Conservation (phyloP, 495 filamentous ascomycete species). For the Ramalina peruviana region DNA sequence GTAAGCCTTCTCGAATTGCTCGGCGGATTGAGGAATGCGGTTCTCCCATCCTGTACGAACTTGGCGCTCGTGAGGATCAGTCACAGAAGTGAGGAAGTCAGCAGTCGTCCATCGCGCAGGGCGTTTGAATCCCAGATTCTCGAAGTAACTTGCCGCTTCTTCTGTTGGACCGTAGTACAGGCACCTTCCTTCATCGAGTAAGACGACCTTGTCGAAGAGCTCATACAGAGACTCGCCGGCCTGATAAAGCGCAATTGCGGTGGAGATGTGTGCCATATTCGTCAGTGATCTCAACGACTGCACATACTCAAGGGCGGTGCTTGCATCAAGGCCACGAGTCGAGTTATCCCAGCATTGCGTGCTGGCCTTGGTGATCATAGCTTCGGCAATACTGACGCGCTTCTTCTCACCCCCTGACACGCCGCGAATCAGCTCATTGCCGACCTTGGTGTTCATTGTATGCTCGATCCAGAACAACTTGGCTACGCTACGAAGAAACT, state of each 20-base stretch:
- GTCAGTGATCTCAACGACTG: conserved; percentile 47
- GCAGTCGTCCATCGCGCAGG: conserved; percentile 50
- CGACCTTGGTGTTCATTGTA: conserved; percentile 51
- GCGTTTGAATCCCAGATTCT: conserved; percentile 46
- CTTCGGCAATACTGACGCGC: conserved; percentile 54
- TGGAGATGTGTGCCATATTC: conserved; percentile 46
- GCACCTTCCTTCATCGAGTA: conserved; percentile 53
- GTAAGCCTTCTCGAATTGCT: conserved; percentile 44
- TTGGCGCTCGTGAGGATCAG: conserved; percentile 46
- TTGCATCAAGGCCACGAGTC: conserved; percentile 53
- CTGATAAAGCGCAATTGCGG: conserved; percentile 55
- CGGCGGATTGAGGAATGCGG: conserved; percentile 43
- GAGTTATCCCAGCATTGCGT: conserved; percentile 59
- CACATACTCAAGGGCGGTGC: conserved; percentile 53
- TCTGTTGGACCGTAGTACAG: conserved; percentile 48
- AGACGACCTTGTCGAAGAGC: conserved; percentile 55
- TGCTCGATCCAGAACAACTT: conserved; percentile 71
- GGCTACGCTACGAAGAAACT: conserved; percentile 55
- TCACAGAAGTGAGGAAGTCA: conserved; percentile 57
- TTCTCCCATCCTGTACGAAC: conserved; percentile 44
- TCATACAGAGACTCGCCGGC: conserved; percentile 56
- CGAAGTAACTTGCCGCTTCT: conserved; percentile 46
- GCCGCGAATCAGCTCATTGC: conserved; percentile 50
- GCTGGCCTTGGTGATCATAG: conserved; percentile 50
- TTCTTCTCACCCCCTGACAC: conserved; percentile 65